Evolutionary conservation across 805 yeast species (phyloP).

Genomic region (Candida silvatica): DNA sequence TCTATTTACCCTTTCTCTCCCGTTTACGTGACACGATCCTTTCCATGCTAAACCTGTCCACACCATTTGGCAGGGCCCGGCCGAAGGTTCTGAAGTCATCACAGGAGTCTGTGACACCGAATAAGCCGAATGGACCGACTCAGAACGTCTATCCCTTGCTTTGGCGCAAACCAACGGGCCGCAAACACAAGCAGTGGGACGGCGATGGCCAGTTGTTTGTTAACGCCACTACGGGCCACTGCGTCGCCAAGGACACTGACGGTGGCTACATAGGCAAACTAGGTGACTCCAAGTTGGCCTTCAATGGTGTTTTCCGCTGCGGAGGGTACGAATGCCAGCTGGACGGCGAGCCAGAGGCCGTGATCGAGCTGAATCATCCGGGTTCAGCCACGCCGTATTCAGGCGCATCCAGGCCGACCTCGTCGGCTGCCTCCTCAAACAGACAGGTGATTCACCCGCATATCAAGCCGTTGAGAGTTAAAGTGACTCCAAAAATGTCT

Average conservation of each 20-base stretch:
- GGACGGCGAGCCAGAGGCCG: conserved; percentile 25
- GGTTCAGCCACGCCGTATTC: background rate
- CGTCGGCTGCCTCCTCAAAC: background rate
- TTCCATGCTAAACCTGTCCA: too few species aligned
- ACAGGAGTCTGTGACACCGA: too few species aligned
- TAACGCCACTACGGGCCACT: conserved; percentile 11
- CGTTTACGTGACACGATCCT: too few species aligned
- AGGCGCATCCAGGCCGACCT: background rate
- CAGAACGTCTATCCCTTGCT: conserved; percentile 30
- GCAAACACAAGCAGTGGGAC: conserved; percentile 90
- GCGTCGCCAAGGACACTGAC: conserved; percentile 19
- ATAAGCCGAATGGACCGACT: background rate
- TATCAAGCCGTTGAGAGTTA: background rate
- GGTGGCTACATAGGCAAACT: conserved; percentile 19
- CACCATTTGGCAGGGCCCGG: too few species aligned
- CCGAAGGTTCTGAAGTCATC: too few species aligned
- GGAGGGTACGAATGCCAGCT: conserved; percentile 59
- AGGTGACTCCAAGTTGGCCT: conserved; percentile 10
- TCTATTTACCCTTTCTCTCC: too few species aligned
- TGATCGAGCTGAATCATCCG: background rate
- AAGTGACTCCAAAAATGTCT: background rate
- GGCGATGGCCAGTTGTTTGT: conserved; percentile 68
- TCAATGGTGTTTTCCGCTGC: conserved; percentile 31
- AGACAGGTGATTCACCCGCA: background rate
- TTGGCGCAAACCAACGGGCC: conserved; percentile 63